Base-by-base conservation (phyloP, 257 asterid species). In the Solanum etuberosum region DNA sequence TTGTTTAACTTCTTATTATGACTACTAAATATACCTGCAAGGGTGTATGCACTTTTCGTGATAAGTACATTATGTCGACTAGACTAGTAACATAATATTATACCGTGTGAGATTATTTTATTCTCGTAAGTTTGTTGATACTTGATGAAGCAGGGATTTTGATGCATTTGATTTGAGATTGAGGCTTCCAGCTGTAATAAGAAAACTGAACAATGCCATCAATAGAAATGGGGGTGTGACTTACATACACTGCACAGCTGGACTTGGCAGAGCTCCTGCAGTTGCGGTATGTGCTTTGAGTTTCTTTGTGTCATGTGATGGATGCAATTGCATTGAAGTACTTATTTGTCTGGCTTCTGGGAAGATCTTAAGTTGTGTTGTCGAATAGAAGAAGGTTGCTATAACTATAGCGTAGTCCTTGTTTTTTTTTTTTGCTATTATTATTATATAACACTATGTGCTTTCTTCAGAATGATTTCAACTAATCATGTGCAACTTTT, bases 191-290 rank as follows among this genome's bases (percentile, higher is more conserved):
- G 97, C 95, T 63, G 99, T 95, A n/a, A 94, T 97, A 27, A 91
- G 97, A 89, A 93, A 73, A 93, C 94, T 97, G 80, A 95, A 93
- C 88, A 92, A 93, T 90, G 98, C 96, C 88, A 68, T 95, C 72
- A 92, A 89, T 59, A 89, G 68, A 82, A 95, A 95, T 67, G 98
- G 99, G 76, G 99, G 99, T 20, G 95, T 97, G 88, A 88, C 98
- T 72, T 97, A 97, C 74, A 91, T 97, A 91, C 99, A 97, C 87
- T 97, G 99, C 88, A 97, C 99, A 8, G 99, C 99, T 86, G 99
- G 99, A 74, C 96, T 97, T 82, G 99, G 99, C 84, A 91, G 99
- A 92, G 99, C 99, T 84, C 99, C 99, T 9, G 96, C 98, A 78
- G 93, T 95, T 86, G 99, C 95, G 80, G 99, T 97, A 93, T 59